Percentiles rank a stretch among this genome's conserved stretches.
Evolutionary conservation across 345 rosid genomes (phyloP).

Genomic region (Angophora floribunda): DNA sequence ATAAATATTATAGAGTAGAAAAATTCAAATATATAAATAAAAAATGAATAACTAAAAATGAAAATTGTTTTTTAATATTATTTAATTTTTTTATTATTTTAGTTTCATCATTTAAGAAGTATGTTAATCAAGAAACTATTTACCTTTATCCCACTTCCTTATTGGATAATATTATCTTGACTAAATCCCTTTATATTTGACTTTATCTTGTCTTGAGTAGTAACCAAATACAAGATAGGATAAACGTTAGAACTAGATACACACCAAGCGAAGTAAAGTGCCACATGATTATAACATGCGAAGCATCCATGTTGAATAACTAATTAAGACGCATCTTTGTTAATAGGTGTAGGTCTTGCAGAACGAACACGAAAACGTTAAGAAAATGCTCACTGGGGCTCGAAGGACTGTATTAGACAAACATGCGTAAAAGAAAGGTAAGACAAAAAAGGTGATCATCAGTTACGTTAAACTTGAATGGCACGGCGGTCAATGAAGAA

Average conservation of each 20-base stretch:
- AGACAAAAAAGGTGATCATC: background rate
- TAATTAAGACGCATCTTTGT: background rate
- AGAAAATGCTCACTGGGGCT: fast-evolving
- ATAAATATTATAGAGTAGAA: background rate
- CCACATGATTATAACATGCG: fast-evolving
- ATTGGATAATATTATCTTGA: too few species aligned
- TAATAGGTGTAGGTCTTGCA: background rate
- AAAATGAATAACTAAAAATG: too few species aligned
- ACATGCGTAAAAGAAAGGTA: background rate
- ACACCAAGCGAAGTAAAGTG: background rate
- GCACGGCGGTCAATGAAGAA: background rate
- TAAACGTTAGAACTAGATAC: too few species aligned
- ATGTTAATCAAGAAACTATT: fast-evolving
- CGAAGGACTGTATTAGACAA: fast-evolving
- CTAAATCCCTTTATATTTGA: too few species aligned
- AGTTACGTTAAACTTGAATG: background rate
- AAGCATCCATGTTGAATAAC: background rate
- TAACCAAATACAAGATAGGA: background rate
- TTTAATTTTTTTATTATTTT: too few species aligned
- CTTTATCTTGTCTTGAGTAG: fast-evolving
- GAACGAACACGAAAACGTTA: background rate
- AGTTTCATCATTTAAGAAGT: background rate
- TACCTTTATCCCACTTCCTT: fast-evolving
- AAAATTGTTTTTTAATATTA: too few species aligned
- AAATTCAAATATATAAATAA: too few species aligned